Evolutionary conservation across 2,329 filamentous ascomycete species (phyloP), one percentile per base, ranked within the genome.

Genomic region (Cladosporium oxysporum): DNA sequence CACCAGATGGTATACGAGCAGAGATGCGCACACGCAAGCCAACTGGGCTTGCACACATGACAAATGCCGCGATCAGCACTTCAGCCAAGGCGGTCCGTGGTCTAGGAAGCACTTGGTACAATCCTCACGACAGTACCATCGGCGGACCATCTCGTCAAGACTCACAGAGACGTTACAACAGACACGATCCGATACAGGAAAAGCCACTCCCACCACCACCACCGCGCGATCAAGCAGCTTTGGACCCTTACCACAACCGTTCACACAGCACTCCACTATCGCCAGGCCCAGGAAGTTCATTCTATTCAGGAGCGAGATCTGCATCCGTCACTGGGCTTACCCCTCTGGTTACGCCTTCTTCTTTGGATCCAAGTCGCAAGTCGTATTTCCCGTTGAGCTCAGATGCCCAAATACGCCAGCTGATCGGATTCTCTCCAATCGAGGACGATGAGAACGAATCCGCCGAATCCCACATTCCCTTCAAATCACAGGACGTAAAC

Each of bases 191-290:
- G n/a, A 21, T 26, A 21, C 29, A 28, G 29, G 59, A 63, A 12
- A 63, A 63, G 33, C 61, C 61, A 28, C 61, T 63, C 23, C 61
- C 61, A 16, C 61, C 61, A 8, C 28, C 55, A 21, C 35, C 44
- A 18, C 16, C 33, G 4, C 16, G 44, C 7, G 18, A 21, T 16
- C 28, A n/a, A 37, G 0, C 12, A 16, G 18, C 21, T 26, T 33
- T 63, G 21, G 61, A 63, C 18, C 52, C 61, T 33, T 29, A 28
- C 33, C 61, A 63, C 21, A 44, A 28, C 16, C 61, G 61, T 8
- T 63, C 61, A 18, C 61, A 63, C 23, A 63, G 61, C 50, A 63
- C 61, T 3, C 61, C 61, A 26, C 61, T 63, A 11, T 63, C 61
- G 12, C 61, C 61, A n/a, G 47, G 50, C n/a, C 61, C 61, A 8